Evolutionary conservation across 257 asterid species (phyloP).

Genomic region (Solanum medicagineum): DNA sequence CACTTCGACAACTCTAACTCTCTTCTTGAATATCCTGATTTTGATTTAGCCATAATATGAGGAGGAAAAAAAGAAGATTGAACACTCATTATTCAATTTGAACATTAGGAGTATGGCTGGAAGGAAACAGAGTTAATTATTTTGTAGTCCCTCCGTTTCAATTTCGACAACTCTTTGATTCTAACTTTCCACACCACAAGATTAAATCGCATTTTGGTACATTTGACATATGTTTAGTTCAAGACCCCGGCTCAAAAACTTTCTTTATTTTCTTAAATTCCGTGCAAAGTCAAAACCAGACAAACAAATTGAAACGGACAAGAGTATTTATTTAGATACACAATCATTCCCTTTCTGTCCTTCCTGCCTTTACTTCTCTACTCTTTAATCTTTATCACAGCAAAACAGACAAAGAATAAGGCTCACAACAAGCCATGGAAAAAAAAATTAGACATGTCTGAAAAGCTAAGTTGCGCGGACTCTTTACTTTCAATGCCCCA

Average conservation of each 20-base stretch:
- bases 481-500: too few relatives aligned
- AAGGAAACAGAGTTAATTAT: background rate
- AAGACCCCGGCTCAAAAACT: background rate
- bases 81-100: background rate
- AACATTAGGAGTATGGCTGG: background rate
- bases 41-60: background rate
- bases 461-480: too few relatives aligned
- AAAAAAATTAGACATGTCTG: background rate
- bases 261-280: background rate
- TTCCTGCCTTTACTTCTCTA: background rate
- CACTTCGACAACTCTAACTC: slow-evolving; percentile 18
- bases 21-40: slow-evolving; percentile 26
- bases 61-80: background rate
- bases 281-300: background rate
- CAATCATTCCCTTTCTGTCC: background rate
- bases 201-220: background rate
- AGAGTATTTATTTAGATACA: background rate
- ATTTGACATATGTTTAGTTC: background rate
- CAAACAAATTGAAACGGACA: background rate
- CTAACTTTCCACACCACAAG: background rate
- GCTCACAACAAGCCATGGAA: background rate
- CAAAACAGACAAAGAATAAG: background rate
- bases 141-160: too few relatives aligned
- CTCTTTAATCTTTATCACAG: background rate
- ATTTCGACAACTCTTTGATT: background rate